phyloP scores from a whole-genome alignment of 805 yeast genomes.

The Deakozyma indianensis region DNA sequence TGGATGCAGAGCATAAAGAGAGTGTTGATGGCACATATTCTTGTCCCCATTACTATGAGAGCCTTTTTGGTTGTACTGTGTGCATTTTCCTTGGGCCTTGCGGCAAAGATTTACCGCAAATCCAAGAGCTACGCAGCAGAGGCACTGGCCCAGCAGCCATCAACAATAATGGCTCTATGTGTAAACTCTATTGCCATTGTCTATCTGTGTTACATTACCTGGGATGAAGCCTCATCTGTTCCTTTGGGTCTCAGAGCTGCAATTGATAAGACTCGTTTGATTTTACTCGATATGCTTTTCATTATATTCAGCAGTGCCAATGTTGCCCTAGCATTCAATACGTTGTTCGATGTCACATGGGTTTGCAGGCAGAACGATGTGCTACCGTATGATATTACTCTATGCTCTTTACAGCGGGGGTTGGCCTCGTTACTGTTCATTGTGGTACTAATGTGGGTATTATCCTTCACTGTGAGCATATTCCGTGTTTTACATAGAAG shows the following conservation, averaged over 20 bases:
- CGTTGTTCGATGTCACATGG: constrained; percentile 72
- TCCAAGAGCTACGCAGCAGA: not conserved
- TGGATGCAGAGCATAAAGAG: not conserved
- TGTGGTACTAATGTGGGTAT: constrained; percentile 67
- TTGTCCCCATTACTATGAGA: not conserved
- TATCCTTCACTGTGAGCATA: constrained; percentile 71
- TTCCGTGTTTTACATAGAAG: constrained; percentile 57
- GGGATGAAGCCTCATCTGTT: constrained; percentile 83
- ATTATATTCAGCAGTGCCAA: constrained; percentile 85
- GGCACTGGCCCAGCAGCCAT: constrained; percentile 48
- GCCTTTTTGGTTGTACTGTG: not conserved
- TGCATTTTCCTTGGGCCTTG: not conserved
- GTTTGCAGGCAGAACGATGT: constrained; percentile 33
- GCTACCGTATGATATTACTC: constrained; percentile 27
- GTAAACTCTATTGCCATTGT: constrained; percentile 69
- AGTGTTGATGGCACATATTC: not conserved
- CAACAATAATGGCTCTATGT: constrained; percentile 83
- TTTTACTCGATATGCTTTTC: constrained; percentile 71
- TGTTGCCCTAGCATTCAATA: constrained; percentile 69
- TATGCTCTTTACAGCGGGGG: constrained; percentile 69
- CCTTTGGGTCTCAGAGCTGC: constrained; percentile 87
- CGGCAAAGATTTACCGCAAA: not conserved
- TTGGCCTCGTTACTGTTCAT: constrained; percentile 68
- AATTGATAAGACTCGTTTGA: constrained; percentile 61
- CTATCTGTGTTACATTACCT: constrained; percentile 68